Evolutionary conservation across 768 basidiomycete species (phyloP), one percentile per base, ranked within the genome.

Genomic region (Hirschioporus abietinus): DNA sequence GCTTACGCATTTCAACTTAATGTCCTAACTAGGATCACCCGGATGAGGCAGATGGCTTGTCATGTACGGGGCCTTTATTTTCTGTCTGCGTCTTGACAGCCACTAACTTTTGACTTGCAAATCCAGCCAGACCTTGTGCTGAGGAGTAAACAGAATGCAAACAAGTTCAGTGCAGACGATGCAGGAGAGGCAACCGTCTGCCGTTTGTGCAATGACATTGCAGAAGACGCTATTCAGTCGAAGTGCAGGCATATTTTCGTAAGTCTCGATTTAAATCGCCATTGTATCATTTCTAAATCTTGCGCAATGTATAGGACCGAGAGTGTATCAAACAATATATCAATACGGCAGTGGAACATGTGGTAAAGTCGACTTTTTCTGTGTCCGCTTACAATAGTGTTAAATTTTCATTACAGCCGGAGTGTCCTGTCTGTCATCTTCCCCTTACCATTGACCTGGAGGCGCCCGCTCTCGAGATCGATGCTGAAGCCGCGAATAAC

Each of bases 271-370:
- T 7, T 26, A 30, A 4, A 7, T 64, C n/a, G 7, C 30, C 17
- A 8, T 65, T 10, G 1, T 57, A 63, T 64, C 58, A 30, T 66
- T 42, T 10, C 15, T 26, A 58, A 20, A 8, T 20, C 8, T 8
- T n/a, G n/a, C 25, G 30, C 30, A 30, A 30, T 30, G 30, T 12
- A 0, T 18, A 63, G 60, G 95, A 98, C 75, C 86, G 97, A 65
- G 93, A 95, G 74, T 99, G 97, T 72, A 96, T 99, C 76, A 88
- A 86, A 72, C 94, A 96, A 75, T 98, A 98, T 74, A 82, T 99
- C 62, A 86, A 92, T 70, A 84, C 89, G 1, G 83, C 86, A 20
- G 79, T 89, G 34, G 92, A 93, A 70, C 76, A 83, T 62, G 83
- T 77, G 27, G 90, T 91, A 70, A 30, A 86, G 78, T 35, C 25